Evolutionary conservation across 179 eudicot genomes (phyloP).

Genomic region (Kewa caespitosa): DNA sequence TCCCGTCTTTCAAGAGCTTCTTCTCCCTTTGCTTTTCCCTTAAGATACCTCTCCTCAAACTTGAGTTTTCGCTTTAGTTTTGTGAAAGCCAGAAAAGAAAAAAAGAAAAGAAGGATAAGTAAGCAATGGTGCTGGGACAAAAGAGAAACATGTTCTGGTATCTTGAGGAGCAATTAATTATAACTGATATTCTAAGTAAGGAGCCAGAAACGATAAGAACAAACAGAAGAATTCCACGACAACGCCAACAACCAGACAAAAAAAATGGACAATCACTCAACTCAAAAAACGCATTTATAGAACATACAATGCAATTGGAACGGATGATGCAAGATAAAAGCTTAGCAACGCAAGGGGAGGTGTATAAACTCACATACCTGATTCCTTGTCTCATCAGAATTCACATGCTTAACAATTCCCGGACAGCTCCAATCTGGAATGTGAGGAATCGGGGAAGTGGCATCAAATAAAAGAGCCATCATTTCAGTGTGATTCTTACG

Average conservation of each 20-base stretch:
- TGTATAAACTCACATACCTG: constrained; percentile 25
- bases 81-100: background rate
- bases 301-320: too few relatives aligned
- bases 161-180: too few relatives aligned
- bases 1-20: constrained; percentile 11
- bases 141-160: background rate
- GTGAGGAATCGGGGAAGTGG: constrained; percentile 29
- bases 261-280: too few relatives aligned
- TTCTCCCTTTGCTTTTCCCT: constrained; percentile 23
- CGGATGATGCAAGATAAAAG: too few relatives aligned
- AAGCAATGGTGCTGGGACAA: background rate
- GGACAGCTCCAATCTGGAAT: constrained; percentile 33
- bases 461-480: constrained; percentile 28
- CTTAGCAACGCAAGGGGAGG: too few relatives aligned
- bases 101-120: background rate
- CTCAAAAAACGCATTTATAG: too few relatives aligned
- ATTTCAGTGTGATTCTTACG: constrained; percentile 17
- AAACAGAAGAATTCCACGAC: too few relatives aligned
- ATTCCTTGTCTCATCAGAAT: constrained; percentile 22
- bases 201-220: too few relatives aligned
- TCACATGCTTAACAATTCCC: constrained; percentile 26
- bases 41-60: constrained; percentile 11
- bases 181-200: too few relatives aligned
- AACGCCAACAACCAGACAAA: too few relatives aligned
- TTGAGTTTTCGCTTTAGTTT: background rate